Evolutionary conservation across 2,329 filamentous ascomycete species (phyloP).

Genomic region (Neofusicoccum parvum): DNA sequence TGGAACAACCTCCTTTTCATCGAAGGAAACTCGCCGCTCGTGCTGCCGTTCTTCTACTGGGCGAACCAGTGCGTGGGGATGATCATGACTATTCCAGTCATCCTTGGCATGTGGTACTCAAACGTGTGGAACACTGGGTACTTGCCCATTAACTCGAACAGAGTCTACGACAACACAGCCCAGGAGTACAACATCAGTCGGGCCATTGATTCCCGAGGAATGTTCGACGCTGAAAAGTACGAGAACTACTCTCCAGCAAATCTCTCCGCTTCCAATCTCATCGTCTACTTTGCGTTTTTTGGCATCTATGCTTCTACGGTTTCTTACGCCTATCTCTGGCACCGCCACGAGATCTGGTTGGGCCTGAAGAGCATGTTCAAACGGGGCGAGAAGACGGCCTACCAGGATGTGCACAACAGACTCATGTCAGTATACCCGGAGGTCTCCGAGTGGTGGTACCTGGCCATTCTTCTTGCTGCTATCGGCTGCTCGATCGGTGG

Average conservation of each 20-base stretch:
- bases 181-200: slow-evolving; percentile 36
- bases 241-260: slow-evolving; percentile 39
- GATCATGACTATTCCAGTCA: slow-evolving; percentile 33
- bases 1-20: slow-evolving; percentile 56
- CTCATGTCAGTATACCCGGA: slow-evolving; percentile 36
- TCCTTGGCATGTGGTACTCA: slow-evolving; percentile 35
- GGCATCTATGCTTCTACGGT: slow-evolving; percentile 40
- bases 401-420: slow-evolving; percentile 38
- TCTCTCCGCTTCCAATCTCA: slow-evolving; percentile 38
- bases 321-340: slow-evolving; percentile 39
- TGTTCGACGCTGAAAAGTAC: slow-evolving; percentile 37
- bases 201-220: slow-evolving; percentile 29
- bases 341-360: slow-evolving; percentile 32
- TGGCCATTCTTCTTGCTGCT: slow-evolving; percentile 58
- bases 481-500: slow-evolving; percentile 48
- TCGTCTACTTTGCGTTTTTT: slow-evolving; percentile 41
- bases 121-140: slow-evolving; percentile 36
- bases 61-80: slow-evolving; percentile 36
- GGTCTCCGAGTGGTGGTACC: slow-evolving; percentile 42
- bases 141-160: slow-evolving; percentile 38
- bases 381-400: neutral
- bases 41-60: slow-evolving; percentile 32
- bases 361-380: neutral
- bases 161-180: slow-evolving; percentile 39
- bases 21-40: slow-evolving; percentile 33